A percentile compares a stretch with the other conserved stretches of the same genome.
phyloP scores from a whole-genome alignment of 495 filamentous ascomycete genomes.

The Echria macrotheca region DNA sequence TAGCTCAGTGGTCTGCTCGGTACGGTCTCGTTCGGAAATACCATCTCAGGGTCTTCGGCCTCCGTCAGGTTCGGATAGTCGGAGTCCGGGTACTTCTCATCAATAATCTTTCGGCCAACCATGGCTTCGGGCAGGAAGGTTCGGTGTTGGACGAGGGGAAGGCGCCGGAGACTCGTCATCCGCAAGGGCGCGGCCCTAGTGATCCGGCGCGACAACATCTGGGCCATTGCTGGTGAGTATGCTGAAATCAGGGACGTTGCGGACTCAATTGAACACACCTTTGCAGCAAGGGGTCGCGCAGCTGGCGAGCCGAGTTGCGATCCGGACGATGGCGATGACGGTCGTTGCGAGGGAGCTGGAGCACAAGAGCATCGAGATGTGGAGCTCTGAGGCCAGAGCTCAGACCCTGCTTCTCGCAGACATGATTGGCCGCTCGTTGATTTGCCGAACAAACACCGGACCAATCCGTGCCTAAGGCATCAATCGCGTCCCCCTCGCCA shows the following conservation, averaged over 20 bases:
- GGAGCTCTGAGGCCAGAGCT: too few species aligned
- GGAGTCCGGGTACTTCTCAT: conserved; percentile 44
- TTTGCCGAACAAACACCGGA: conserved; percentile 10
- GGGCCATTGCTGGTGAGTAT: not conserved
- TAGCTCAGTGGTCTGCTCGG: too few species aligned
- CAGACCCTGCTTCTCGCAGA: too few species aligned
- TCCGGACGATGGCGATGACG: conserved; percentile 6
- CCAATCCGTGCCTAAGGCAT: conserved; percentile 22
- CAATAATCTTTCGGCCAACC: conserved; percentile 34
- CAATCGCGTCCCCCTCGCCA: conserved; percentile 11
- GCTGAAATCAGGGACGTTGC: too few species aligned
- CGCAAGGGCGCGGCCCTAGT: conserved; percentile 48
- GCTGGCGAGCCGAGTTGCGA: conserved; percentile 16
- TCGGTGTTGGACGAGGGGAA: conserved; percentile 45
- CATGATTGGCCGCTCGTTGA: conserved; percentile 16
- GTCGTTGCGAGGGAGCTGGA: too few species aligned
- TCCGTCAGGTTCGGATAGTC: conserved; percentile 53
- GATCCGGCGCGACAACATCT: conserved; percentile 68
- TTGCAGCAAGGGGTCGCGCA: conserved; percentile 24
- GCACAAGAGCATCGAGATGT: too few species aligned
- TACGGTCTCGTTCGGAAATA: conserved; percentile 33
- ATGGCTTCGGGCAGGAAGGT: conserved; percentile 42
- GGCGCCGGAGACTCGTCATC: conserved; percentile 41
- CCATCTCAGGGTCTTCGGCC: conserved; percentile 72
- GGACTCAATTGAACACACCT: conserved; percentile 21